These are phyloP conservation scores for Thelonectria olida DNA, from an alignment of 2,329 filamentous ascomycete species.

Conservation along the genomic window DNA sequence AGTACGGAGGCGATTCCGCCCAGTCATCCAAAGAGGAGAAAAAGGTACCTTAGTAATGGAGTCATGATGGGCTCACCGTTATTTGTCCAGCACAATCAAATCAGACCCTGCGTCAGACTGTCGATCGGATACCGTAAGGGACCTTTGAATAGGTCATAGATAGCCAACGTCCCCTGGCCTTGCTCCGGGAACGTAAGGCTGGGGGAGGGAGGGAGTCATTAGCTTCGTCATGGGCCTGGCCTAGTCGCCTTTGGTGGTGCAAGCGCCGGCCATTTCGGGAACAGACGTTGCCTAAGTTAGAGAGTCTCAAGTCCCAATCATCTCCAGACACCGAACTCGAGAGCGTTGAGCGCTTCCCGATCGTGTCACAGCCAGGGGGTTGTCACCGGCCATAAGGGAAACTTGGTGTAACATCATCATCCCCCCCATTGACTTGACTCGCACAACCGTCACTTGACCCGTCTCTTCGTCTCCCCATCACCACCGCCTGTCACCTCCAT, in stretches of 20 bases:
- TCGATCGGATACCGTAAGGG: not conserved
- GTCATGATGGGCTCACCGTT: not conserved
- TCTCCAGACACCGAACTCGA: conserved; percentile 20
- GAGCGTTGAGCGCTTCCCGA: conserved; percentile 24
- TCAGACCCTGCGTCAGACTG: not conserved
- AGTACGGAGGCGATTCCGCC: not conserved
- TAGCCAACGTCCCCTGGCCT: not conserved
- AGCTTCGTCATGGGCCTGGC: not conserved
- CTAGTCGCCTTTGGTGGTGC: conserved; percentile 9
- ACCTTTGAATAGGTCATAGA: conserved; percentile 3
- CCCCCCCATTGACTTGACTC: not conserved
- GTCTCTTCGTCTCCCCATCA: no score
- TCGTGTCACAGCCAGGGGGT: no score
- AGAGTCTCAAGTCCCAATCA: not conserved
- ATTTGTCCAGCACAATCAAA: not conserved
- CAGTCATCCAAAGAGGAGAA: not conserved
- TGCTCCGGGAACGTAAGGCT: conserved; percentile 29
- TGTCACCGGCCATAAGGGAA: no score
- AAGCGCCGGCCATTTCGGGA: conserved; percentile 28
- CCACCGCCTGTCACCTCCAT: not conserved
- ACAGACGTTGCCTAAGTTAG: conserved; percentile 7
- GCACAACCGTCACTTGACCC: no score
- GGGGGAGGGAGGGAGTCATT: conserved; percentile 12
- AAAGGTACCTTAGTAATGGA: no score
- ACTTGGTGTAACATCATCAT: no score